Percentiles rank a stretch among this genome's conserved stretches.
Evolutionary conservation across 495 filamentous ascomycete species (phyloP).

Genomic region (Delitschia confertaspora): DNA sequence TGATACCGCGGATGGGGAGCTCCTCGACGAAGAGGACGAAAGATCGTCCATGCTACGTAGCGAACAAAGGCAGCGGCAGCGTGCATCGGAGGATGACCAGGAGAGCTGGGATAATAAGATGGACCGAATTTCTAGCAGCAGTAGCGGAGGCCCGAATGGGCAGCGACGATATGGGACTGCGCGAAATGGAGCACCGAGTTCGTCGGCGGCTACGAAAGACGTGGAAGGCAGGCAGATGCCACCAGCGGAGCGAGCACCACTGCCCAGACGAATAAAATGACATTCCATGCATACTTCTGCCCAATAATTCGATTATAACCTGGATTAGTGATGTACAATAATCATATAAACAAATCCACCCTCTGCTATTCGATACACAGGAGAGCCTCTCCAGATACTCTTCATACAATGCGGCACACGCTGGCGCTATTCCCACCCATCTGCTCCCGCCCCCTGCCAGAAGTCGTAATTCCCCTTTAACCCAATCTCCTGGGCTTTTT

Average conservation of each 20-base stretch:
- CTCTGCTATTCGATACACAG: background rate
- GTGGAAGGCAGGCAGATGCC: constrained; percentile 36
- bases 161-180: constrained; percentile 26
- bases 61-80: constrained; percentile 27
- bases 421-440: background rate
- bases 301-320: too few relatives aligned
- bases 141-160: constrained; percentile 26
- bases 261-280: constrained; percentile 26
- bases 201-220: constrained; percentile 30
- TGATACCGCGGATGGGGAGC: constrained; percentile 59
- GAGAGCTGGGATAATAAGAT: constrained; percentile 32
- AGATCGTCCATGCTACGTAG: constrained; percentile 44
- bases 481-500: constrained; percentile 65
- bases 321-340: too few relatives aligned
- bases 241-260: constrained; percentile 38
- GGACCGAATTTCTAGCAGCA: constrained; percentile 19
- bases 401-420: background rate
- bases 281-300: too few relatives aligned
- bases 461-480: constrained; percentile 42
- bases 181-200: constrained; percentile 20
- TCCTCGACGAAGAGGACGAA: constrained; percentile 50
- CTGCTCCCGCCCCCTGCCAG: background rate
- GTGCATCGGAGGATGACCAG: constrained; percentile 22
- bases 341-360: background rate
- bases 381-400: too few relatives aligned